Evolutionary conservation across 2,329 filamentous ascomycete genomes (phyloP), one percentile per base, ranked within the genome.

Genomic region (Microsporum canis): DNA sequence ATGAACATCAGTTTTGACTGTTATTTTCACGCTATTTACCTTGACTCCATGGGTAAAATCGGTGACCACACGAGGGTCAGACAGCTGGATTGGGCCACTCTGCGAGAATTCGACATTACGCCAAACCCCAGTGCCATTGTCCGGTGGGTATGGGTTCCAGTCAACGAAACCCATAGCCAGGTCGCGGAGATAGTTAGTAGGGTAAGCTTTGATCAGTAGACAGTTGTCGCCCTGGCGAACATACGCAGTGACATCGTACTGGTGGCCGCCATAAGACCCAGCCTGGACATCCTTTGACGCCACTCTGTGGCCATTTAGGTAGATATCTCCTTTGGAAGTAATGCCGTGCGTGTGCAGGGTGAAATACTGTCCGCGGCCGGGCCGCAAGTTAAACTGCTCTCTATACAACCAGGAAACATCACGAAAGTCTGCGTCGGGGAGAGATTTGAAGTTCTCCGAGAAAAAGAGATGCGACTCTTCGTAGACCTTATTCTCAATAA

Each of bases 51-150:
- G 1, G 7, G 68, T 68, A 12, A 78, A 76, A 47, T 79, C 70
- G 1, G 79, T 79, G 0, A 73, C 65, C 0, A 84, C 72, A 5
- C 79, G 75, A 0, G 78, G 70, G 0, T 75, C 78, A 58, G 81
- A 65, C 57, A 74, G 66, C 1, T 73, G 70, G 1, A 83, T 76
- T 0, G 79, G 68, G 0, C 83, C 83, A 0, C 80, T 84, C 68
- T 81, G 77, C 57, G 78, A 80, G 47, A 86, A 60, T 38, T 78
- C 76, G 1, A 86, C 73, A 47, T 85, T 74, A 3, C 84, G 76
- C 84, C 84, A 87, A 6, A 87, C 73, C 0, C 84, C 84, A 0
- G 82, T 84, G 1, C 83, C 83, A 55, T 85, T 85, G 67, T 86
- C 84, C 0, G 81, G 78, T 0, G 83, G 82, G 60, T 80, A 79